phyloP scores from a whole-genome alignment of 345 rosid genomes.

The Murraya koenigii region DNA sequence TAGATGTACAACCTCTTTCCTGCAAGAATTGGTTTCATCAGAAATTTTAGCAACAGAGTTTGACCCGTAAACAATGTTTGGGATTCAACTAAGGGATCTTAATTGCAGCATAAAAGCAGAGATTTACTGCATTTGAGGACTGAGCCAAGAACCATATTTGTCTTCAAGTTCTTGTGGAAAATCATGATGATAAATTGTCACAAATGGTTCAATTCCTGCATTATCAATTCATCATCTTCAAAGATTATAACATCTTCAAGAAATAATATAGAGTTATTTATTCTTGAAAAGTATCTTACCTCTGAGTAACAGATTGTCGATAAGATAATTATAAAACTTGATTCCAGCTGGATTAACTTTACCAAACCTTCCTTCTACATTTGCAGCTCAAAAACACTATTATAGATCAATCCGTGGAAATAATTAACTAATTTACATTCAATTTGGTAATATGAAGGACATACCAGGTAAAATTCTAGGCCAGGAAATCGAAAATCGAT shows the following conservation, averaged over 20 bases:
- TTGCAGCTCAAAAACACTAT: constrained; percentile 7
- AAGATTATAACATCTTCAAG: neutral
- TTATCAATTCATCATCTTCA: neutral
- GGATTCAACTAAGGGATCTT: neutral
- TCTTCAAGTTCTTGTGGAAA: constrained; percentile 38
- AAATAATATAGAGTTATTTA: too few species aligned
- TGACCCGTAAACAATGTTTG: neutral
- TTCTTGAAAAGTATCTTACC: constrained; percentile 18
- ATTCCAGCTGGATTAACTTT: constrained; percentile 38
- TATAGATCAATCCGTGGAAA: neutral
- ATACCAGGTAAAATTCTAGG: constrained; percentile 38
- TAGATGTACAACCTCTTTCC: constrained; percentile 43
- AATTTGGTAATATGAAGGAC: neutral
- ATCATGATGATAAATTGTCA: constrained; percentile 40
- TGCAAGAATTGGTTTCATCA: neutral
- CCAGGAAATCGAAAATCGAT: constrained; percentile 48
- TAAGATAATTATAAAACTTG: constrained; percentile 32
- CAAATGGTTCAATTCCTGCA: constrained; percentile 50
- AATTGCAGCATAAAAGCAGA: neutral
- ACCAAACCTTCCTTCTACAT: constrained; percentile 39
- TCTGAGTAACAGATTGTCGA: constrained; percentile 33
- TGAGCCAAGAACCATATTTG: constrained; percentile 40
- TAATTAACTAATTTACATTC: neutral
- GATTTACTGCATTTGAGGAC: constrained; percentile 40
- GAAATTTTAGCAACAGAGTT: neutral